Evolutionary conservation across 2,329 filamentous ascomycete genomes (phyloP).

Genomic region (Colletotrichum gloeosporioides): DNA sequence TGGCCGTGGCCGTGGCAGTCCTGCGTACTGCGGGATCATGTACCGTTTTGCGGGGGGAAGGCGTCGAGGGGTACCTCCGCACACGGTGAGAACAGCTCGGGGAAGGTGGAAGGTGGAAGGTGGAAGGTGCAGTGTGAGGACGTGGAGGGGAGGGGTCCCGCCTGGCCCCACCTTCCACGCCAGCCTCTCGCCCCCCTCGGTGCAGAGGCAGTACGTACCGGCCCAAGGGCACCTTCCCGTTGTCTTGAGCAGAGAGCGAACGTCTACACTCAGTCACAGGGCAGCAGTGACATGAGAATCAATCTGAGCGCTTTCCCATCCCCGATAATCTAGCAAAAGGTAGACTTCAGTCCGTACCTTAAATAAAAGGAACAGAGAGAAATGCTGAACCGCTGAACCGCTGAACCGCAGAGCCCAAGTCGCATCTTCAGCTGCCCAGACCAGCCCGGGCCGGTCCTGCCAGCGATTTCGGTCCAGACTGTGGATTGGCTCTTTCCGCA

Average conservation of each 20-base stretch:
- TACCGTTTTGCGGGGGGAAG: not conserved
- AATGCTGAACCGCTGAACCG: not conserved
- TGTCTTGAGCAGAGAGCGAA: not conserved
- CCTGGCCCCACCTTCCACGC: conserved; percentile 3
- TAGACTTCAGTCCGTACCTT: not conserved
- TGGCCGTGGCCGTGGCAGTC: not conserved
- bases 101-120: not conserved
- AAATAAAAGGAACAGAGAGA: not conserved
- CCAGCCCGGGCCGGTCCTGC: conserved; percentile 5
- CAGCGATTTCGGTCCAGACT: conserved; percentile 14
- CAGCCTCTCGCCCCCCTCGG: not conserved
- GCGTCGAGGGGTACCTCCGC: conserved; percentile 3
- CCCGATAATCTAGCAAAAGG: not conserved
- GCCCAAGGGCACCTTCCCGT: not conserved
- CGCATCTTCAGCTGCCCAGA: not conserved
- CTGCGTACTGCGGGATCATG: not conserved
- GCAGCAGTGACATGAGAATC: not conserved
- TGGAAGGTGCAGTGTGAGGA: not conserved
- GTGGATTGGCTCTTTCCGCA: not conserved
- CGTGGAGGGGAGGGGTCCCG: not conserved
- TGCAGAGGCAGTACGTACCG: not conserved
- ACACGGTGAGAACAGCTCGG: not conserved
- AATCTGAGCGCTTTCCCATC: not conserved
- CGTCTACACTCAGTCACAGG: not conserved
- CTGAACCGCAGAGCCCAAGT: not conserved